Evolutionary conservation across 1,284 basidiomycete genomes (phyloP), one percentile per base, ranked within the genome.

Genomic region (Cryptococcus hybrid): DNA sequence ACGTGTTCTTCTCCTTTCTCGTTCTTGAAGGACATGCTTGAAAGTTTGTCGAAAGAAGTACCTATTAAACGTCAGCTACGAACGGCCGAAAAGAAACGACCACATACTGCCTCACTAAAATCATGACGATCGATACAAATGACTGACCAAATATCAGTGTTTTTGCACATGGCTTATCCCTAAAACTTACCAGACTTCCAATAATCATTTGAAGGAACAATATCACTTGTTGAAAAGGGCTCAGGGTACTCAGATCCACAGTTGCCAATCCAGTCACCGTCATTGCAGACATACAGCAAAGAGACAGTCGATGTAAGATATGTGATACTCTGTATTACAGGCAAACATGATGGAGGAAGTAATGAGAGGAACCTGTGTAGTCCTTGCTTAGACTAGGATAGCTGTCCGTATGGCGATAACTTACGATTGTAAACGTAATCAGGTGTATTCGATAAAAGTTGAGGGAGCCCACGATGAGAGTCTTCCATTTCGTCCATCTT

Each of bases 1-100:
- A 38, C 55, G 64, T 52, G 72, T 71, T 13, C 51, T 51, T 44
- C 59, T 55, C 6, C n/a, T n/a, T n/a, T 51, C 83, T 79, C 18
- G 82, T 42, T 70, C 80, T 58, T 83, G 80, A 48, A 92, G 79
- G 51, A 90, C 82, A 70, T 88, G 80, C 56, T 84, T 80, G 68
- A 91, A 90, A 67, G 85, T 86, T 64, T 81, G 82, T 2, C 85
- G 84, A 71, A 92, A 91, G 75, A 89, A 91, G 65, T 85, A 80
- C 68, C 88, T 89, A 66, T 24, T n/a, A 18, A 39, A 47, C 6
- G 15, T 43, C 34, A 47, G 51, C 8, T 42, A 15, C 7, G 18
- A 34, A n/a, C 24, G 50, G 18, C 30, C 18, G n/a, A 13, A 37
- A 5, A 5, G 24, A 24, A 24, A 24, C 24, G 24, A 24, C 24